Evolutionary conservation across 371 early-diverging fungal species (phyloP).

Genomic region (Gilbertella persicaria): DNA sequence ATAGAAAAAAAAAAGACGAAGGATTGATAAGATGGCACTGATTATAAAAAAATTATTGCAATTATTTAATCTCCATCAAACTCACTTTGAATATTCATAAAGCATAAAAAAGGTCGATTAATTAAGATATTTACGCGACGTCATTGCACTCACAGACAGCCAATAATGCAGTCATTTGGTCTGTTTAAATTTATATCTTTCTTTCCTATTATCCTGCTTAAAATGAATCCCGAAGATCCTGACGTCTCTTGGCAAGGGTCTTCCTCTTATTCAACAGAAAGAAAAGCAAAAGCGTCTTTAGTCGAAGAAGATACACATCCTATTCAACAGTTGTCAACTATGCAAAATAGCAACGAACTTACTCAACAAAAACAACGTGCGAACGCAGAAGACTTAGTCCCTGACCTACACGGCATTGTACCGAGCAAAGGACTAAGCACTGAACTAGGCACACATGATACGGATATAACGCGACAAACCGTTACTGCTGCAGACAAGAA

Average conservation of each 20-base stretch:
- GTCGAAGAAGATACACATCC: not conserved
- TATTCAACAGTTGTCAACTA: no score
- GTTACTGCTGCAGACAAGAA: conserved; percentile 39
- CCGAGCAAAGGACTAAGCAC: conserved; percentile 27
- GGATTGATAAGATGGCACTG: no score
- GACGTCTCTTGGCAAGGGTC: not conserved
- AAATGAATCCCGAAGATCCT: not conserved
- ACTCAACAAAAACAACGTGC: not conserved
- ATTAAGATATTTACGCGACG: no score
- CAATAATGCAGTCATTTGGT: no score
- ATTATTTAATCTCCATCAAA: no score
- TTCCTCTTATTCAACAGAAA: not conserved
- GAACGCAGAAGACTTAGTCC: conserved; percentile 15
- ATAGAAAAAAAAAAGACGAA: not conserved
- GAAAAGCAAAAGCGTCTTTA: not conserved
- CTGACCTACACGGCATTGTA: conserved; percentile 24
- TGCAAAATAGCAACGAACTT: not conserved
- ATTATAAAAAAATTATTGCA: no score
- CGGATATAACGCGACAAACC: conserved; percentile 25
- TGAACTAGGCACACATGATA: conserved; percentile 39
- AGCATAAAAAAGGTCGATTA: no score
- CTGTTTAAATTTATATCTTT: not conserved
- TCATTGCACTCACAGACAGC: no score
- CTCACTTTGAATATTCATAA: no score
- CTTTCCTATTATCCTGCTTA: not conserved